Evolutionary conservation across 1,284 basidiomycete genomes (phyloP).

Genomic region (Irpex rosettiformis): DNA sequence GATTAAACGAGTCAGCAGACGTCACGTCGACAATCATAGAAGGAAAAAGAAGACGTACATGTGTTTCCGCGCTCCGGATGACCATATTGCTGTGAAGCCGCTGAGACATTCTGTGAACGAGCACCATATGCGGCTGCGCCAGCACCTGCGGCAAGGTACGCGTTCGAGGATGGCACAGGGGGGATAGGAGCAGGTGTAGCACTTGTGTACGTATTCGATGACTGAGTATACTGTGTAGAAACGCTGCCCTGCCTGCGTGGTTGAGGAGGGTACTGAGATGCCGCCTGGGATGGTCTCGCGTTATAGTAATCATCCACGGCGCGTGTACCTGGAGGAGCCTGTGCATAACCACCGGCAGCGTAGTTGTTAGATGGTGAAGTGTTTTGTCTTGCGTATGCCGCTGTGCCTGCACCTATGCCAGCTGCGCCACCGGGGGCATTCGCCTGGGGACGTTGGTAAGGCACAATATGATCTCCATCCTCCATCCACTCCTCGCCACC

Average conservation of each 20-base stretch:
- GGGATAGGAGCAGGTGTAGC: slow-evolving; percentile 21
- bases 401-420: slow-evolving; percentile 22
- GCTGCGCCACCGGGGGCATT: slow-evolving; percentile 17
- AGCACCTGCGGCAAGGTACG: slow-evolving; percentile 21
- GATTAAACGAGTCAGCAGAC: background rate
- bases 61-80: slow-evolving; percentile 51
- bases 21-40: background rate
- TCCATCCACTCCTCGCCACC: slow-evolving; percentile 33
- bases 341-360: slow-evolving; percentile 54
- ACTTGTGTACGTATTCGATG: slow-evolving; percentile 14
- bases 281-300: slow-evolving; percentile 28
- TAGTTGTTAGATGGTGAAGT: slow-evolving; percentile 29
- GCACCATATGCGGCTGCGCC: slow-evolving; percentile 19
- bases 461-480: slow-evolving; percentile 51
- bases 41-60: slow-evolving; percentile 43
- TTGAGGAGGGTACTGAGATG: slow-evolving; percentile 39
- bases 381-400: slow-evolving; percentile 27
- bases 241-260: slow-evolving; percentile 41
- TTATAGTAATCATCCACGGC: slow-evolving; percentile 74
- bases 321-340: slow-evolving; percentile 57
- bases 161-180: slow-evolving; percentile 19
- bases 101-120: slow-evolving; percentile 30
- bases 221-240: slow-evolving; percentile 33
- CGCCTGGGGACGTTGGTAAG: slow-evolving; percentile 17
- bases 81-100: slow-evolving; percentile 42